Base-by-base conservation (phyloP, 495 filamentous ascomycete species). In the Acidomyces sp. region DNA sequence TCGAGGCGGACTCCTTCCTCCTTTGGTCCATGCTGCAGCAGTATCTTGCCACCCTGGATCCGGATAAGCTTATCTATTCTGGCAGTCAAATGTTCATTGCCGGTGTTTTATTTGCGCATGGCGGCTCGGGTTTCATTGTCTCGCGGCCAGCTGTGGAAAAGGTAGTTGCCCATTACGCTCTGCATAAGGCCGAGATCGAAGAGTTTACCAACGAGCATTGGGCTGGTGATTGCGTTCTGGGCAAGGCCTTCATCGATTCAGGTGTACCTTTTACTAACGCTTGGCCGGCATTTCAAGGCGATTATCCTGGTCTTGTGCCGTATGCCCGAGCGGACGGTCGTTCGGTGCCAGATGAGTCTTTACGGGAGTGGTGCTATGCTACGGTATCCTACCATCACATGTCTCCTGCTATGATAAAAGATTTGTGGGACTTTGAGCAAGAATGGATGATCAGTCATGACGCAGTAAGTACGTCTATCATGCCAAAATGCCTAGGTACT, bases 1-100 rank as follows among this genome's bases (percentile, higher is more conserved):
- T 78, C 49, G 77, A 82, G 48, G 70, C 74, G 0, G 77, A 83
- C 55, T 76, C 77, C 0, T 82, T 77, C 49, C 48, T 77, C 16
- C 58, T 79, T 30, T 80, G 75, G 75, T 61, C 66, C 48, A 78
- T 71, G 34, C 54, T 81, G 39, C 56, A 77, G 17, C 60, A 57
- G 16, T 79, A 69, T 61, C 52, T 81, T 22, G 50, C 39, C 18
- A 58, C 57, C 13, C 56, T 78, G 7, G 66, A 76, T 45, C 57
- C 64, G 6, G 37, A 51, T 4, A 43, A 63, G 17, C 58, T 65
- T 19, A 47, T 64, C 18, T 80, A 80, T 51, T 57, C 74, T 18
- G 75, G 75, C 0, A 68, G 57, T 12, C 23, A 37, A 15, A 38
- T 48, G 25, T 21, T 15, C 17, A 38, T 43, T 4, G 45, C 39